These are phyloP conservation scores for Botrytis sinoallii DNA, from an alignment of 2,329 filamentous ascomycete genomes.

Conservation along the genomic window DNA sequence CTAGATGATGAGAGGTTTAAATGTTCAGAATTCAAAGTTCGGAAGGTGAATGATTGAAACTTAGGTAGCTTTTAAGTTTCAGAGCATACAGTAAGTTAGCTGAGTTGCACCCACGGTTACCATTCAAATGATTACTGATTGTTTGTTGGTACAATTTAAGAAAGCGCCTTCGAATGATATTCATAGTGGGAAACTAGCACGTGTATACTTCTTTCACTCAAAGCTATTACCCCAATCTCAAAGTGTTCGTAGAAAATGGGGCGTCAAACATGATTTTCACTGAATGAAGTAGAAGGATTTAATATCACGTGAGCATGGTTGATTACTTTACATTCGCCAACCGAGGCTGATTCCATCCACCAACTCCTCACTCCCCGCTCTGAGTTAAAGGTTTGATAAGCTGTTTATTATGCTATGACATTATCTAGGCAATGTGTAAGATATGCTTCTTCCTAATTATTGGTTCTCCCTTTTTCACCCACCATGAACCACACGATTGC, in stretches of 20 bases:
- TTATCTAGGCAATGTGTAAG: neutral
- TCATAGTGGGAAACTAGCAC: neutral
- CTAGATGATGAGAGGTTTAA: neutral
- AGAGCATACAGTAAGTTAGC: neutral
- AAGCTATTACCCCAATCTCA: neutral
- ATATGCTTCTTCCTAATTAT: accelerated
- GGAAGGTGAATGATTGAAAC: neutral
- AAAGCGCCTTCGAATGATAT: neutral
- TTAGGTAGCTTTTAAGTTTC: neutral
- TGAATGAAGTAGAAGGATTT: neutral
- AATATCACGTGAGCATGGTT: neutral
- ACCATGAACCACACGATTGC: neutral
- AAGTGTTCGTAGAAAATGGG: neutral
- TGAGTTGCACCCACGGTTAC: neutral
- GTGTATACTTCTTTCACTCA: accelerated
- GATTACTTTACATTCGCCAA: neutral
- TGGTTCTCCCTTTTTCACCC: neutral
- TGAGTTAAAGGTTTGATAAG: neutral
- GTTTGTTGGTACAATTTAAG: neutral
- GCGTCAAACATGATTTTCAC: neutral
- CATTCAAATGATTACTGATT: neutral
- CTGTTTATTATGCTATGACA: neutral
- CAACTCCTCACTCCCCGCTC: neutral
- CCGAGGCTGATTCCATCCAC: neutral
- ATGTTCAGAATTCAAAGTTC: neutral